Percentiles rank a stretch among this genome's conserved stretches.
Evolutionary conservation across 768 basidiomycete species (phyloP).

Genomic region (Boletus coccyginus): DNA sequence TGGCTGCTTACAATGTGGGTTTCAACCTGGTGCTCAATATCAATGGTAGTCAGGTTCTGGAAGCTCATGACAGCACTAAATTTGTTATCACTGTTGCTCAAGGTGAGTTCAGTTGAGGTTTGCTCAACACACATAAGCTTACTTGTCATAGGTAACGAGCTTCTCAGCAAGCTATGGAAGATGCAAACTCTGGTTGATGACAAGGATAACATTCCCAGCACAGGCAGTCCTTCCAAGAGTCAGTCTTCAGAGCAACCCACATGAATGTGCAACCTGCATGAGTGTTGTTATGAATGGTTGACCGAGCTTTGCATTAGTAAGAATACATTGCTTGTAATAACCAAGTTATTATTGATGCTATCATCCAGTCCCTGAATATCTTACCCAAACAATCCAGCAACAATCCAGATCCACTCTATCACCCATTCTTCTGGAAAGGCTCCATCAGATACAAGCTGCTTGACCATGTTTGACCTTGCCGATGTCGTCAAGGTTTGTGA

Average conservation of each 20-base stretch:
- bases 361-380: slow-evolving; percentile 61
- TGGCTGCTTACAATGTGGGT: slow-evolving; percentile 87
- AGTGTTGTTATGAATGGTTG: slow-evolving; percentile 85
- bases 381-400: slow-evolving; percentile 65
- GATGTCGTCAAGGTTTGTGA: slow-evolving; percentile 83
- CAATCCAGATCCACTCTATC: slow-evolving; percentile 80
- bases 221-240: slow-evolving; percentile 57
- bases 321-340: slow-evolving; percentile 19
- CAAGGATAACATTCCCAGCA: slow-evolving; percentile 61
- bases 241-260: slow-evolving; percentile 77
- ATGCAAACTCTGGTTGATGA: slow-evolving; percentile 89
- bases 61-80: slow-evolving; percentile 88
- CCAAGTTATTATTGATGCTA: slow-evolving; percentile 9
- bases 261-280: slow-evolving; percentile 89
- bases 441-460: slow-evolving; percentile 75
- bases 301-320: slow-evolving; percentile 71
- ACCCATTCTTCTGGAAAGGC: slow-evolving; percentile 88
- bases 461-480: slow-evolving; percentile 72
- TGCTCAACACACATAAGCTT: background rate
- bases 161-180: slow-evolving; percentile 85
- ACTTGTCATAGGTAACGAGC: slow-evolving; percentile 59
- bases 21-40: slow-evolving; percentile 80
- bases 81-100: slow-evolving; percentile 89
- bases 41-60: slow-evolving; percentile 53
- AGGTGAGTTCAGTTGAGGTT: slow-evolving; percentile 47